Base-by-base conservation (phyloP, 257 asterid species). In the Solanum etuberosum region DNA sequence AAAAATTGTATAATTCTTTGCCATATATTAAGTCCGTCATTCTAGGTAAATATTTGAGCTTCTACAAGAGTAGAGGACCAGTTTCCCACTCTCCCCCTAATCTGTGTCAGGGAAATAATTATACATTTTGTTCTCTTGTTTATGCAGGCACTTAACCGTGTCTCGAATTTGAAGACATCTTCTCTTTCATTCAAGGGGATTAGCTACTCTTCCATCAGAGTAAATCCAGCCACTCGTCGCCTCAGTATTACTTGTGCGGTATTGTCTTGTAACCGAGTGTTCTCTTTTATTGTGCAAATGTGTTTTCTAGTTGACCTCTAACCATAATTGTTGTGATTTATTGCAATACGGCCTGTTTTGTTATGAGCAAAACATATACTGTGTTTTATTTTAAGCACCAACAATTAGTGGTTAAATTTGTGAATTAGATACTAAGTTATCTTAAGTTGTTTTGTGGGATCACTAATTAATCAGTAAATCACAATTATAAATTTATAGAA, bases 181-280 rank as follows among this genome's bases (percentile, higher is more conserved):
- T 87, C 93, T 0, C 82, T 92, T 70, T 46, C 94, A 21, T 59
- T 88, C 88, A 90, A 40, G 51, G 89, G 92, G 76, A 92, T 67
- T 38, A 87, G 84, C 81, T 92, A 87, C 90, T 91, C 88, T n/a
- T 90, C 92, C 88, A 89, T 90, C 61, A 85, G 86, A 57, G 21
- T 89, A 90, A 89, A 89, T 87, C 94, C 93, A 10, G 81, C 87
- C 34, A 85, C 90, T 83, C 93, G 88, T 43, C 92, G 94, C 84
- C 91, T 93, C 95, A 90, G 91, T 18, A 88, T 94, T 88, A 84
- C 96, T 54, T 95, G 97, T 23, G 91, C 91, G 88, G 99, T 94
- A 92, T 25, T 85, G 38, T 34, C 43, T 80, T 46, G 67, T 20
- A 80, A 46, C 85, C 9, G 0, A 35, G 10, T 5, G 25, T 7